Evolutionary conservation across 768 basidiomycete species (phyloP).

Genomic region (Phaeolepiota aurea): DNA sequence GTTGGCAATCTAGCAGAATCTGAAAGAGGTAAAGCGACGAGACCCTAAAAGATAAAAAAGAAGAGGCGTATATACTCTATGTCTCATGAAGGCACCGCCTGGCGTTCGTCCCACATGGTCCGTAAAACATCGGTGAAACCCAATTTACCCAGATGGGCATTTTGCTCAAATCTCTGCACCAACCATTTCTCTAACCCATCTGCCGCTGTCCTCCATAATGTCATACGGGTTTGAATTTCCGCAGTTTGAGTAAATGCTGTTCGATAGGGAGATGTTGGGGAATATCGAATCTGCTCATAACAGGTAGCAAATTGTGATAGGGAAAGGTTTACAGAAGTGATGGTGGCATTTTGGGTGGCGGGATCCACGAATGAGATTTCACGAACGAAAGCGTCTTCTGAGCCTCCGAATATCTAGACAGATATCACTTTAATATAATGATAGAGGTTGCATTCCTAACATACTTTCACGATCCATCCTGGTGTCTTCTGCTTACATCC

Average conservation of each 20-base stretch:
- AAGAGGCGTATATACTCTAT: constrained; percentile 1
- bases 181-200: constrained; percentile 82
- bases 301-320: constrained; percentile 93
- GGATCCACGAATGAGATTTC: constrained; percentile 95
- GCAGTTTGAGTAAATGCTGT: constrained; percentile 88
- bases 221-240: constrained; percentile 78
- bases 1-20: background rate
- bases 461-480: constrained; percentile 86
- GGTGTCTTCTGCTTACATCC: constrained; percentile 93
- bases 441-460: constrained; percentile 15
- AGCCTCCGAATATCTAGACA: constrained; percentile 79
- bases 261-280: constrained; percentile 50
- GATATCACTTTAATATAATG: constrained; percentile 2
- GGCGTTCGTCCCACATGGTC: constrained; percentile 68
- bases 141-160: constrained; percentile 81
- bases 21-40: too few relatives aligned
- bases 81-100: constrained; percentile 23
- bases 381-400: constrained; percentile 90
- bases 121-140: constrained; percentile 88
- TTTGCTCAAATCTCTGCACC: constrained; percentile 84
- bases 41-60: background rate
- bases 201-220: constrained; percentile 73
- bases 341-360: constrained; percentile 65
- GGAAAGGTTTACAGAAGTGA: constrained; percentile 89
- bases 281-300: constrained; percentile 84